These are phyloP conservation scores for Rhodotorula graminis DNA, from an alignment of 768 basidiomycete genomes.

Conservation along the genomic window DNA sequence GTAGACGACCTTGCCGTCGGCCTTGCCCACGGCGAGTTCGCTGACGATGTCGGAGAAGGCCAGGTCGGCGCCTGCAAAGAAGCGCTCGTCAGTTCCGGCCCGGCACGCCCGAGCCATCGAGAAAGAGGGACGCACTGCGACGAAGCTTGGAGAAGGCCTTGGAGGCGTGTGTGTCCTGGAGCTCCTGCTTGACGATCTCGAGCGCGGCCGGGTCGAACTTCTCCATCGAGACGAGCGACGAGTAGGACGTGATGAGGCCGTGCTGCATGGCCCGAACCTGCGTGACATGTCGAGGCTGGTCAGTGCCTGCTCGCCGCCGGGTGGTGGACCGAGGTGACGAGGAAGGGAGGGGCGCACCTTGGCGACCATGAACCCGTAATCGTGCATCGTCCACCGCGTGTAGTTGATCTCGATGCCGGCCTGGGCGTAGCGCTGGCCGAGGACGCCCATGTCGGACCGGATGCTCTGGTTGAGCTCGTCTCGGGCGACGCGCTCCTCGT, in stretches of 20 bases:
- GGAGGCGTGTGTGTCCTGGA: neutral
- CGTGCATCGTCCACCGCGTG: constrained; percentile 23
- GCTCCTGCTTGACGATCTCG: constrained; percentile 8
- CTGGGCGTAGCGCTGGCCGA: constrained; percentile 42
- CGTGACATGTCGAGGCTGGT: no score
- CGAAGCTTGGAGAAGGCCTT: constrained; percentile 56
- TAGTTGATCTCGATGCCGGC: constrained; percentile 12
- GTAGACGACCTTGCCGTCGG: constrained; percentile 1
- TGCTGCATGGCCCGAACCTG: constrained; percentile 37
- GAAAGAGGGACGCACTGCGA: constrained; percentile 49
- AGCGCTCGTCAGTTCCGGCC: neutral
- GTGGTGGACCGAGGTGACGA: no score
- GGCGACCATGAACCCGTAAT: constrained; percentile 22
- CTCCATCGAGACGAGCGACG: constrained; percentile 27
- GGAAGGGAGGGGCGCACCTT: no score
- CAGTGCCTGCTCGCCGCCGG: no score
- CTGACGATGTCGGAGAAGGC: constrained; percentile 82
- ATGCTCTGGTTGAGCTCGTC: constrained; percentile 43
- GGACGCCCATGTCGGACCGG: constrained; percentile 44
- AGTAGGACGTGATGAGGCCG: constrained; percentile 33
- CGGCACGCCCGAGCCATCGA: neutral
- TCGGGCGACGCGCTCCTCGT: constrained; percentile 37
- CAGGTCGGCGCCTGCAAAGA: constrained; percentile 68
- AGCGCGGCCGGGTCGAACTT: neutral
- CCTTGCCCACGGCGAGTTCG: constrained; percentile 26